Percentiles rank a stretch among this genome's conserved stretches.
Evolutionary conservation across 345 rosid genomes (phyloP).

Genomic region (Stellera chamaejasme): DNA sequence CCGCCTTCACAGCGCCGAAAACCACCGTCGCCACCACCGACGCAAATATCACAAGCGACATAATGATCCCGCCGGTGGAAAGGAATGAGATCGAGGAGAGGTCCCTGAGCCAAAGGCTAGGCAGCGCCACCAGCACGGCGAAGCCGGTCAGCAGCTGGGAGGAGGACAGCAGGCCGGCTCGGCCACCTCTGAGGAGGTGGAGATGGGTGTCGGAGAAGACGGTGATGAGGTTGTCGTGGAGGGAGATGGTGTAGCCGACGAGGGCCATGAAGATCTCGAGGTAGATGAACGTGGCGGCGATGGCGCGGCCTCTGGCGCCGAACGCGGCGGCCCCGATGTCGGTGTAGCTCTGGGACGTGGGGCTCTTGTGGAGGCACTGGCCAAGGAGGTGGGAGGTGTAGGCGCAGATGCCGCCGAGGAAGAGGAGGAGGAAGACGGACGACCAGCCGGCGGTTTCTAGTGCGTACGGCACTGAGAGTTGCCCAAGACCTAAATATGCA

Average conservation of each 20-base stretch:
- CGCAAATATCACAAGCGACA: conserved; percentile 54
- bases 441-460: conserved; percentile 68
- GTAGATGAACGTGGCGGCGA: conserved; percentile 49
- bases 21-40: conserved; percentile 48
- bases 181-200: neutral
- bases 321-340: conserved; percentile 62
- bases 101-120: conserved; percentile 66
- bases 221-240: conserved; percentile 57
- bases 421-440: conserved; percentile 43
- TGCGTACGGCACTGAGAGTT: conserved; percentile 70
- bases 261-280: conserved; percentile 71
- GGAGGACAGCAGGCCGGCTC: conserved; percentile 24
- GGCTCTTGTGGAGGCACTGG: conserved; percentile 51
- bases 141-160: conserved; percentile 41
- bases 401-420: conserved; percentile 43
- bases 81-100: conserved; percentile 70
- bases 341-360: conserved; percentile 51
- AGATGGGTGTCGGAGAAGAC: conserved; percentile 32
- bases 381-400: conserved; percentile 60
- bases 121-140: conserved; percentile 58
- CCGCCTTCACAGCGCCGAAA: conserved; percentile 35
- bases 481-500: conserved; percentile 52
- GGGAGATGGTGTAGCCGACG: conserved; percentile 74
- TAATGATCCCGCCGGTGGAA: conserved; percentile 59
- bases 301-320: conserved; percentile 37